These are phyloP conservation scores for Acanthamoeba triangularis DNA, from an alignment of 208 protist genomes.

Conservation along the genomic window DNA sequence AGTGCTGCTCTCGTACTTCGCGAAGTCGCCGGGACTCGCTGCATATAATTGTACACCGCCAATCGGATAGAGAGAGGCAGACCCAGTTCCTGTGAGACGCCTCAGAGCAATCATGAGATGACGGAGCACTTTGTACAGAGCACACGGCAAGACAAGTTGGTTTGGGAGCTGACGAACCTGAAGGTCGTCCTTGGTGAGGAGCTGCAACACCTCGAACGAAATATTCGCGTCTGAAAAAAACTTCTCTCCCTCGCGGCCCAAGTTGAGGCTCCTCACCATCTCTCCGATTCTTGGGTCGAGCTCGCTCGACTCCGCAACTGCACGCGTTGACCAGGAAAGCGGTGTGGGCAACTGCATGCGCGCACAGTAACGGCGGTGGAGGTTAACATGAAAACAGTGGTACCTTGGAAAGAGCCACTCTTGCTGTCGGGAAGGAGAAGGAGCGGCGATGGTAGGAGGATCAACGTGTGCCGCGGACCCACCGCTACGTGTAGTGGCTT, in stretches of 20 bases:
- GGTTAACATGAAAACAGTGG: neutral
- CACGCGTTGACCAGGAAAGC: neutral
- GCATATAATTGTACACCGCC: conserved; percentile 49
- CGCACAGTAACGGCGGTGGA: neutral
- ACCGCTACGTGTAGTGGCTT: neutral
- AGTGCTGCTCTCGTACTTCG: neutral
- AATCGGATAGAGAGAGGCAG: conserved; percentile 20
- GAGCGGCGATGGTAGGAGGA: neutral
- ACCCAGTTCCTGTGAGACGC: conserved; percentile 72
- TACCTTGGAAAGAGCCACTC: neutral
- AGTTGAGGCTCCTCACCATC: conserved; percentile 14
- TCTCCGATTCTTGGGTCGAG: neutral
- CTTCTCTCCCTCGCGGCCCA: neutral
- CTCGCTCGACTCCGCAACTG: neutral
- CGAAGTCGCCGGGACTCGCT: neutral
- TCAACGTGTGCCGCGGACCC: neutral
- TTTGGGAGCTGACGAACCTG: neutral
- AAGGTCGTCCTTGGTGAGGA: conserved; percentile 46
- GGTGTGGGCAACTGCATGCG: too few species aligned
- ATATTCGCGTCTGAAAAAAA: conserved; percentile 38
- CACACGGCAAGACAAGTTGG: too few species aligned
- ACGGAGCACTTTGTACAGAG: too few species aligned
- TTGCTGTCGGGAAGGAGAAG: neutral
- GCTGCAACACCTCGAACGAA: conserved; percentile 1
- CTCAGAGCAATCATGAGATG: too few species aligned